Evolutionary conservation across 108 stramenopile species (phyloP), one percentile per base, ranked within the genome.

Genomic region (Nitzschia sp.): DNA sequence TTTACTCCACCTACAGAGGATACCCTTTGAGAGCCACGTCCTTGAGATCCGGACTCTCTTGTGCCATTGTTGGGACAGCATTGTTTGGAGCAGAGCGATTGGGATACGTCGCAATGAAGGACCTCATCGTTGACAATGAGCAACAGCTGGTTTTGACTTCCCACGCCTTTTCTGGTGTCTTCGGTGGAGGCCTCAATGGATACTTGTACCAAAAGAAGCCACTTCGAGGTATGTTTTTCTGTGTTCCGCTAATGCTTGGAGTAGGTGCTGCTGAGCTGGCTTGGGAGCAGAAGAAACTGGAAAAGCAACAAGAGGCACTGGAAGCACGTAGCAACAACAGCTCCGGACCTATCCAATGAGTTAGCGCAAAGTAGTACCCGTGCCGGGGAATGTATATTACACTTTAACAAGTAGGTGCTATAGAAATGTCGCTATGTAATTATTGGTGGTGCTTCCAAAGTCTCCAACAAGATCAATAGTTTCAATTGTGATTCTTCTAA

Each of bases 161-260:
- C 25, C 84, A 92, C 75, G 83, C 83, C 12, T 63, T 88, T 56
- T 84, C 82, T 20, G 90, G 90, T 39, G 38, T 78, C 0, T 34
- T 65, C 0, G 90, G 86, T 10, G 90, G 90, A 0, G 80, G 82
- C 0, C 14, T 86, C 17, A 78, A 80, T 40, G 90, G 87, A 54
- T 72, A 59, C 29, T 44, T 89, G 50, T 92, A 78, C 53, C 80
- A 86, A 25, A 75, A 71, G 10, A 69, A 76, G 41, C 83, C 87
- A 2, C 17, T 87, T 20, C 61, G 69, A 40, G 87, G 90, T 26
- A 71, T 84, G 22, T 48, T 89, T 15, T 51, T 79, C 15, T 82
- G 85, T 26, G 72, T 82, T 19, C 90, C 90, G 1, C 24, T 87
- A 11, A 92, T 92, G 90, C 52, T 89, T 8, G 70, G 59, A 21